Base-by-base conservation (phyloP, 2,329 filamentous ascomycete genomes). In the Stylonectria norvegica region DNA sequence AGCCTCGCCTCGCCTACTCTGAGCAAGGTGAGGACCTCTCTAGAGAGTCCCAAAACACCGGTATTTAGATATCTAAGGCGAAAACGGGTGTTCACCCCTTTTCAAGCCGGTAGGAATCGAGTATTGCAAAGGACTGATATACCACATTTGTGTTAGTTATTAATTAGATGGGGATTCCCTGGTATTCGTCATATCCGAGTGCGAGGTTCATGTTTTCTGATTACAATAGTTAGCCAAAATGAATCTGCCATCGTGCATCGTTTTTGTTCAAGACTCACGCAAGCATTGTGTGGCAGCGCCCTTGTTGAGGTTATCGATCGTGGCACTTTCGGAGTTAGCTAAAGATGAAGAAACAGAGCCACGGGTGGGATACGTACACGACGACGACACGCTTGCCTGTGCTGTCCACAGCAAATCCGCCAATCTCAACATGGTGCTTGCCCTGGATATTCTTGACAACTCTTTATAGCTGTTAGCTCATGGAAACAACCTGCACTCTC, bases 331-430 rank as follows among this genome's bases (percentile, higher is more conserved):
- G 7, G 11, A 16, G 37, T 56, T 43, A 57, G 46, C 5, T 6
- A 8, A 4, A 32, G 56, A 20, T 30, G 14, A 15, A 10, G 27
- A 30, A 15, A 30, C 14, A 10, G 9, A 10, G 14, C 27, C 8
- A 15, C 8, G 27, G 27, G 8, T 30, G 27, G 7, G 16, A 10
- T 14, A 20, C 48, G 47, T 23, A 48, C 34, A 97, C 79, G n/a
- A 97, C 91, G n/a, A 97, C 91, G 1, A 94, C 90, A 36, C 93
- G 78, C 78, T 89, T 93, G 42, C 91, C 91, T 16, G 79, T 82
- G 53, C 79, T 88, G 69, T 96, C 40, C 7, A 96, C 89, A n/a
- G 88, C 89, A 58, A 97, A 97, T 0, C 87, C 90, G 44, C 93
- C 93, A 64, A 98, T 89, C 70, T 97, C 90, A 4, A 95, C 85